Evolutionary conservation across 2,329 filamentous ascomycete species (phyloP).

Genomic region (Ramularia endophylla): DNA sequence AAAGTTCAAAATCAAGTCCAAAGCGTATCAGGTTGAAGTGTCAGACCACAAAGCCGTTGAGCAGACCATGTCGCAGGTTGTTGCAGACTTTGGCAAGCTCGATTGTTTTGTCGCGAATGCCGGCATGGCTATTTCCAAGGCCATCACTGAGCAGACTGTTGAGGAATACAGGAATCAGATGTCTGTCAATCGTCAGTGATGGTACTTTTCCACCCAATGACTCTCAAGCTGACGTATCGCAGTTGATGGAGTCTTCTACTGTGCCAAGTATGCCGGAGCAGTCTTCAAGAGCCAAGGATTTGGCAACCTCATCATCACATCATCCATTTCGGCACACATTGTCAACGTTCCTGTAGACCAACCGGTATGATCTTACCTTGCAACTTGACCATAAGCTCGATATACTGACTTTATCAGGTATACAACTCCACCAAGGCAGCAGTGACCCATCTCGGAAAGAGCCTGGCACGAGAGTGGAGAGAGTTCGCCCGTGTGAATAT

Average conservation of each 20-base stretch:
- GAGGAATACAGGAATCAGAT: constrained; percentile 49
- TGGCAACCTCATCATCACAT: constrained; percentile 47
- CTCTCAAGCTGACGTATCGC: not conserved
- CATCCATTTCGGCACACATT: constrained; percentile 31
- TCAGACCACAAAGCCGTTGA: constrained; percentile 59
- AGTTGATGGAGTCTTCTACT: constrained; percentile 38
- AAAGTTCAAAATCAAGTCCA: constrained; percentile 18
- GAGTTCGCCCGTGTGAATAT: constrained; percentile 53
- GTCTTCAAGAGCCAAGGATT: constrained; percentile 40
- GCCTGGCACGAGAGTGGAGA: constrained; percentile 51
- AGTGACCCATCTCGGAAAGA: constrained; percentile 52
- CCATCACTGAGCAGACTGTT: constrained; percentile 49
- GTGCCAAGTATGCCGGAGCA: constrained; percentile 37
- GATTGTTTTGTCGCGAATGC: constrained; percentile 88
- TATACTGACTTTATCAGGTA: constrained; percentile 23
- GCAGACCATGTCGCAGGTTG: constrained; percentile 65
- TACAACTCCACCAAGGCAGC: constrained; percentile 55
- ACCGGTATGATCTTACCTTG: constrained; percentile 29
- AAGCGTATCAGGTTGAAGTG: constrained; percentile 65
- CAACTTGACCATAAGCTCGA: not conserved
- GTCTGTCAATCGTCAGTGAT: constrained; percentile 46
- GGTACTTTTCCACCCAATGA: not conserved
- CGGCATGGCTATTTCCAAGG: constrained; percentile 73
- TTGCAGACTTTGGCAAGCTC: constrained; percentile 66
- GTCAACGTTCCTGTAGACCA: constrained; percentile 47